Conservation (phyloP, 1,284 basidiomycete genomes). For the Rhodotorula sp. region DNA sequence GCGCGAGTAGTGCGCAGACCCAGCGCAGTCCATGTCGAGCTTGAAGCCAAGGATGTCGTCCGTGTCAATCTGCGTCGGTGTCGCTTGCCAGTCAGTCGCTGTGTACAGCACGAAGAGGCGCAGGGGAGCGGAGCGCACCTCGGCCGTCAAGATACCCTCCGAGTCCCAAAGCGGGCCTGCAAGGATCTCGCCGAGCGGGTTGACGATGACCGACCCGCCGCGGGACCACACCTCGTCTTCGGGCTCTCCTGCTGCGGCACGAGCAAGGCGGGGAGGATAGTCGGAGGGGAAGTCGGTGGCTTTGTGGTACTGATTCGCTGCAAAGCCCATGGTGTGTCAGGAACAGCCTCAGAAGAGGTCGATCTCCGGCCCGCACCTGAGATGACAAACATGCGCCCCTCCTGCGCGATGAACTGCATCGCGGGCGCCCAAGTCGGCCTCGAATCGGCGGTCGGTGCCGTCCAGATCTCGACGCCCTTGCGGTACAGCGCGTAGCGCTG, state of each 20-base stretch:
- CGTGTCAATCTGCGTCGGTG: constrained; percentile 57
- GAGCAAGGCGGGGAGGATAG: constrained; percentile 34
- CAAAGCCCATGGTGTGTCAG: constrained; percentile 58
- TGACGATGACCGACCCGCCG: constrained; percentile 69
- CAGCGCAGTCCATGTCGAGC: constrained; percentile 69
- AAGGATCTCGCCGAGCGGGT: constrained; percentile 65
- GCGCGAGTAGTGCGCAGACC: constrained; percentile 64
- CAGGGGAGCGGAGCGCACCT: neutral
- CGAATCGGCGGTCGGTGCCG: constrained; percentile 68
- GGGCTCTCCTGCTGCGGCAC: neutral
- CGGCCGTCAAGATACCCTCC: constrained; percentile 66
- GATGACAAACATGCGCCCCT: constrained; percentile 73
- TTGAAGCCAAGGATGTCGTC: constrained; percentile 64
- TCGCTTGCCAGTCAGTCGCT: neutral
- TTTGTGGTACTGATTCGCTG: constrained; percentile 23
- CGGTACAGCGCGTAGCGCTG: constrained; percentile 45
- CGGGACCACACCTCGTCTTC: constrained; percentile 56
- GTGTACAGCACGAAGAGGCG: neutral
- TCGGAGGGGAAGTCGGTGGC: constrained; percentile 42
- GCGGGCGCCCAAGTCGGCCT: constrained; percentile 65
- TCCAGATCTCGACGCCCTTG: constrained; percentile 49
- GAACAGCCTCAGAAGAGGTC: constrained; percentile 54
- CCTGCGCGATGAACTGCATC: constrained; percentile 72
- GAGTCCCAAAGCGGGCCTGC: constrained; percentile 65
- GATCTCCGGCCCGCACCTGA: constrained; percentile 48